Percentiles rank a stretch among this genome's conserved stretches.
Evolutionary conservation across 805 yeast species (phyloP).

Genomic region (Blastobotrys muscicola): DNA sequence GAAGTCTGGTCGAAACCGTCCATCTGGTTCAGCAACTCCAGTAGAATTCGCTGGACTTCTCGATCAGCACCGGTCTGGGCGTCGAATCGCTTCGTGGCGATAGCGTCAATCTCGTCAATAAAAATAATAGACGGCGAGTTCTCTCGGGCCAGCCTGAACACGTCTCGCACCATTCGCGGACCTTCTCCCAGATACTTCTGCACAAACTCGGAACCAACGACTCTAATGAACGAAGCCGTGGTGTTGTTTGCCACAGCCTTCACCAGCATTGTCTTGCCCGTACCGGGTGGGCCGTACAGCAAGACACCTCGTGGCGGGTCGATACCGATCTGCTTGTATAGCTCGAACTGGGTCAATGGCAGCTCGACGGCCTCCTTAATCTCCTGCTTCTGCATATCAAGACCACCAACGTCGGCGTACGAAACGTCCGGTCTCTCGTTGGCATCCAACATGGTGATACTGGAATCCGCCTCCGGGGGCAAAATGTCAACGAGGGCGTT

Average conservation of each 20-base stretch:
- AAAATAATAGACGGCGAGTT: constrained; percentile 95
- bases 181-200: constrained; percentile 99
- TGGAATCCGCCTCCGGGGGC: constrained; percentile 98
- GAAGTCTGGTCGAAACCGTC: constrained; percentile 97
- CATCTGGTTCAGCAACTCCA: constrained; percentile 97
- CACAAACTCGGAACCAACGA: constrained; percentile 96
- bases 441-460: constrained; percentile 89
- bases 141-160: constrained; percentile 92
- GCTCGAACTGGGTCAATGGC: constrained; percentile 90
- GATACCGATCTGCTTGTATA: constrained; percentile 94
- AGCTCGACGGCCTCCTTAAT: constrained; percentile 97
- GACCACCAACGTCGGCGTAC: constrained; percentile 96
- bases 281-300: constrained; percentile 99
- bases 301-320: constrained; percentile 98
- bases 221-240: constrained; percentile 92
- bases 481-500: constrained; percentile 94
- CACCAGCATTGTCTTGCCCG: constrained; percentile 98
- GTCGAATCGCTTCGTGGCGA: constrained; percentile 97
- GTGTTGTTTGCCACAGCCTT: constrained; percentile 98
- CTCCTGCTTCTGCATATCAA: constrained; percentile 98
- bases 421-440: constrained; percentile 93
- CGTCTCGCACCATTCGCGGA: constrained; percentile 99
- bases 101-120: constrained; percentile 98
- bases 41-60: constrained; percentile 94
- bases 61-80: constrained; percentile 99